Conservation (phyloP, 495 filamentous ascomycete species). For the Lasiosphaeriaceae sp. region DNA sequence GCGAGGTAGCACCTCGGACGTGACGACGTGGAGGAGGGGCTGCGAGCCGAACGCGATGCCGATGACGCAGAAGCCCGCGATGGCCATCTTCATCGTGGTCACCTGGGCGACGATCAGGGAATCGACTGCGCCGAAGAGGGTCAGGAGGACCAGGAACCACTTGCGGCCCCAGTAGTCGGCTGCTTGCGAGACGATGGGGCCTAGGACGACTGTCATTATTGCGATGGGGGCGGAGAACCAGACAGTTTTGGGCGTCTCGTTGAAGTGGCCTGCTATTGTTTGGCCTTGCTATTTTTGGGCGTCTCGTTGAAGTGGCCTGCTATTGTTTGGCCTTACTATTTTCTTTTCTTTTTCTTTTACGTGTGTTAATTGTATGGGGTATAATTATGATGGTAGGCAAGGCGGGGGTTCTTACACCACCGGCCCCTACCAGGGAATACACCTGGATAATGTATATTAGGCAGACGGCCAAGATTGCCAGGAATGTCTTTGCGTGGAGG, state of each 20-base stretch:
- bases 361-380: no score
- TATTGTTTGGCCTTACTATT: constrained; percentile 27
- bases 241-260: constrained; percentile 9
- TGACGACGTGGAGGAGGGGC: constrained; percentile 32
- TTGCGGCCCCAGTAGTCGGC: constrained; percentile 38
- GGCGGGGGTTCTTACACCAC: constrained; percentile 27
- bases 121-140: constrained; percentile 26
- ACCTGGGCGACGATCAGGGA: constrained; percentile 29
- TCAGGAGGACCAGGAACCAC: constrained; percentile 32
- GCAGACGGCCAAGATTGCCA: constrained; percentile 27
- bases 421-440: constrained; percentile 27
- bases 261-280: constrained; percentile 21
- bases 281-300: constrained; percentile 19
- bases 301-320: not conserved
- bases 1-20: constrained; percentile 32
- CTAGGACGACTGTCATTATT: constrained; percentile 31
- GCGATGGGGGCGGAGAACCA: constrained; percentile 28
- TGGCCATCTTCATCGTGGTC: constrained; percentile 26
- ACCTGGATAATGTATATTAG: constrained; percentile 32
- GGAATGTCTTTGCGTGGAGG: constrained; percentile 28
- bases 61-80: constrained; percentile 28
- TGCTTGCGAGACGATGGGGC: constrained; percentile 31
- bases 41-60: constrained; percentile 30
- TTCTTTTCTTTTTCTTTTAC: no score
- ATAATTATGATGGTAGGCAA: not conserved